Evolutionary conservation across 495 filamentous ascomycete genomes (phyloP).

Genomic region (Evernia prunastri): DNA sequence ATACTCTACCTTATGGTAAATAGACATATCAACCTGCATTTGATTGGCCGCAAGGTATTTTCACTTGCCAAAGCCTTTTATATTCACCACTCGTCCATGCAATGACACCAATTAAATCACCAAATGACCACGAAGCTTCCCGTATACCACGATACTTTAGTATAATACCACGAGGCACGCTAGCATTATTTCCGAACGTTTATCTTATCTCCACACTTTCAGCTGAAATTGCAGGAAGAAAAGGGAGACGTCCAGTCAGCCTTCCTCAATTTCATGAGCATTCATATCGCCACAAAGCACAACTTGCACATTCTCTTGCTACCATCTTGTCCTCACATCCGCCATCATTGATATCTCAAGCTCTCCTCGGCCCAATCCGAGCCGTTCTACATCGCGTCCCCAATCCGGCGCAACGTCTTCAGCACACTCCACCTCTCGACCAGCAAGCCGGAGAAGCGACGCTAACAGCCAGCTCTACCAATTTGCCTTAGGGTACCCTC

Average conservation of each 20-base stretch:
- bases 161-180: neutral
- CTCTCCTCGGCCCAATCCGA: slow-evolving; percentile 15
- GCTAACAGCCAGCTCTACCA: slow-evolving; percentile 25
- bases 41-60: neutral
- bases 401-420: slow-evolving; percentile 8
- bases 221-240: neutral
- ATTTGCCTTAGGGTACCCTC: slow-evolving; percentile 29
- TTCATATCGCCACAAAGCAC: neutral
- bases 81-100: neutral
- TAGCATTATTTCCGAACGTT: neutral
- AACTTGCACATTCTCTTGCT: neutral
- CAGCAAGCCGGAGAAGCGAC: slow-evolving; percentile 17
- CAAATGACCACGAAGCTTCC: neutral
- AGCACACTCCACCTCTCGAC: slow-evolving; percentile 13
- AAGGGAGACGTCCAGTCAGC: neutral
- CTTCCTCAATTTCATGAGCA: neutral
- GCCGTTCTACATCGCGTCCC: slow-evolving; percentile 8
- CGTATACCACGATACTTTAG: too few species aligned
- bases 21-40: neutral
- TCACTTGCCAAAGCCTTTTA: neutral
- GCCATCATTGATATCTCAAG: slow-evolving; percentile 25
- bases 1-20: neutral
- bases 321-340: slow-evolving; percentile 1
- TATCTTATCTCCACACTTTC: neutral
- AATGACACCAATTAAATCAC: too few species aligned